Percentiles rank a stretch among this genome's conserved stretches.
phyloP scores from a whole-genome alignment of 139 green algal species.

The Coelastrella sp. region DNA sequence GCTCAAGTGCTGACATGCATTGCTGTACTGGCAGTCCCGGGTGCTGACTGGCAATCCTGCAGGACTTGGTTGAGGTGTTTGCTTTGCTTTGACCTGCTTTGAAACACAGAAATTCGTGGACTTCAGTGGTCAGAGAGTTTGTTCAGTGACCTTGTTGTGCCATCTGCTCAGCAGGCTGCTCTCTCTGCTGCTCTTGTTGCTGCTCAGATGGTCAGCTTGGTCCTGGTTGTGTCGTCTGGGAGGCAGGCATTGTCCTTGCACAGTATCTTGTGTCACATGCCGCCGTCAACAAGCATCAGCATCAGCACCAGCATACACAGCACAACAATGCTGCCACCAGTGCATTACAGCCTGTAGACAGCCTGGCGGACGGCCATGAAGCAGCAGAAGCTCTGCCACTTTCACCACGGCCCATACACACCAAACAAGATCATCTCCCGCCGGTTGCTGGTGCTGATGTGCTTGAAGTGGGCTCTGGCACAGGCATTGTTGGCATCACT shows the following conservation, averaged over 20 bases:
- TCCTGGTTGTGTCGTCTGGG: slow-evolving; percentile 55
- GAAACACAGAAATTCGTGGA: too few species aligned
- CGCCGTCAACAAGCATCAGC: neutral
- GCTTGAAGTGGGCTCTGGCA: slow-evolving; percentile 67
- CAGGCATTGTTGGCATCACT: slow-evolving; percentile 59
- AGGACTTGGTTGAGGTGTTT: too few species aligned
- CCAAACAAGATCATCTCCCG: neutral
- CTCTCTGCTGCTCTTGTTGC: neutral
- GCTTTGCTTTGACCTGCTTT: too few species aligned
- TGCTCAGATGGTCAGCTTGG: slow-evolving; percentile 26
- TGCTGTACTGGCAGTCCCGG: too few species aligned
- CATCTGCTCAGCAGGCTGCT: too few species aligned
- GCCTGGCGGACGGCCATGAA: too few species aligned
- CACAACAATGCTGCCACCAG: neutral
- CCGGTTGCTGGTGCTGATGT: slow-evolving; percentile 34
- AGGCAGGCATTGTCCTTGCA: slow-evolving; percentile 54
- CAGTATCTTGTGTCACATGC: slow-evolving; percentile 23
- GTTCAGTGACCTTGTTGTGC: too few species aligned
- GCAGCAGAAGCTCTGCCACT: neutral
- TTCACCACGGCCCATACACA: too few species aligned
- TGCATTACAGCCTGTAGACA: neutral
- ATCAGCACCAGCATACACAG: neutral
- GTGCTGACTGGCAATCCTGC: too few species aligned
- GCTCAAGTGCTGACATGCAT: too few species aligned
- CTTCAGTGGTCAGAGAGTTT: neutral